Conservation (phyloP, 345 rosid genomes). For the Populus alba region DNA sequence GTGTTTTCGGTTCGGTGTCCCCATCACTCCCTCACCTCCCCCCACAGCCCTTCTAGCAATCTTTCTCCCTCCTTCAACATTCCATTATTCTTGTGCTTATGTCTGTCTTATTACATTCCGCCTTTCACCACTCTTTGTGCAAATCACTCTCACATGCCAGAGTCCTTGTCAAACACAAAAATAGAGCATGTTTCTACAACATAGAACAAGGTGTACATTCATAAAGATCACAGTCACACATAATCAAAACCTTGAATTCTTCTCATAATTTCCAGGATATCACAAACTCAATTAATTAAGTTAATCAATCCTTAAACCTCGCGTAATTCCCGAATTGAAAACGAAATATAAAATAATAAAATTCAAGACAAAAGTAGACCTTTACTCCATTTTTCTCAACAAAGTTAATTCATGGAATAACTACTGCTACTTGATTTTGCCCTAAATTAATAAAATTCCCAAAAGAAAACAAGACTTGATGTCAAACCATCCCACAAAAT, state of each 20-base stretch:
- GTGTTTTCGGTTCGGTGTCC: no score
- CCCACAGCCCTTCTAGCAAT: conserved; percentile 46
- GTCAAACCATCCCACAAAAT: not conserved
- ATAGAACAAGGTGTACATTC: not conserved
- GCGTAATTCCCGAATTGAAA: not conserved
- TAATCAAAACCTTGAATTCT: not conserved
- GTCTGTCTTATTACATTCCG: not conserved
- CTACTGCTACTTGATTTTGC: not conserved
- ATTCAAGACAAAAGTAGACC: not conserved
- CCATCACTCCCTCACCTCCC: conserved; percentile 55
- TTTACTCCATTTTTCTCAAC: not conserved
- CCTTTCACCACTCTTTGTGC: not conserved
- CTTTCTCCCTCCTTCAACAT: not conserved
- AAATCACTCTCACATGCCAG: not conserved
- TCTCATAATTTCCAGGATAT: not conserved
- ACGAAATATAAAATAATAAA: no score
- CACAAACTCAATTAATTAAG: not conserved
- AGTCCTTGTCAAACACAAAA: not conserved
- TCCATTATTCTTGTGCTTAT: not conserved
- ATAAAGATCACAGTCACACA: not conserved
- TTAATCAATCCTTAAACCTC: not conserved
- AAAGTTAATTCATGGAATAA: not conserved
- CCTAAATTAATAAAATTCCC: not conserved
- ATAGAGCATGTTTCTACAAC: not conserved
- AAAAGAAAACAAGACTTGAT: not conserved